phyloP scores from a whole-genome alignment of 257 asterid species.

The Catharanthus roseus region DNA sequence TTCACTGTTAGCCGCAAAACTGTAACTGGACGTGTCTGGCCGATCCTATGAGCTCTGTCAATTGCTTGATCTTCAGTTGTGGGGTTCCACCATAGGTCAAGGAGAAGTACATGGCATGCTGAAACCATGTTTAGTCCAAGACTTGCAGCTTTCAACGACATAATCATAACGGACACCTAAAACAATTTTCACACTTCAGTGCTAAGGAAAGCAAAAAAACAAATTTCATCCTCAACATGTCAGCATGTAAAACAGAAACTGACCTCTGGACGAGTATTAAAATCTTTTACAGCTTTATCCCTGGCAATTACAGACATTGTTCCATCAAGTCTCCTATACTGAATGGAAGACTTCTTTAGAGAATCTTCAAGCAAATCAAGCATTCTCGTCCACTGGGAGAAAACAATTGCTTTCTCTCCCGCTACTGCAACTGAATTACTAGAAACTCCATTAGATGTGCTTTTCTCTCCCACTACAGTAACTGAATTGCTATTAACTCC shows the following conservation, averaged over 20 bases:
- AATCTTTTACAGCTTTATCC: conserved; percentile 94
- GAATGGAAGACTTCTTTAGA: conserved; percentile 55
- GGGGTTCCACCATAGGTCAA: conserved; percentile 99
- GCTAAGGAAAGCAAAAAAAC: neutral
- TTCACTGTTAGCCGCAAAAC: conserved; percentile 86
- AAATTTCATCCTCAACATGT: conserved; percentile 11
- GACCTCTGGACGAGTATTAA: conserved; percentile 85
- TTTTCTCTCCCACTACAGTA: conserved; percentile 55
- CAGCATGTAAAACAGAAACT: conserved; percentile 19
- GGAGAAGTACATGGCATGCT: conserved; percentile 83
- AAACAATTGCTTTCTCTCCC: conserved; percentile 91
- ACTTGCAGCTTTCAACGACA: conserved; percentile 98
- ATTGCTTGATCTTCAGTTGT: conserved; percentile 99
- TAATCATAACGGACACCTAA: conserved; percentile 86
- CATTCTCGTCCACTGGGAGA: conserved; percentile 99
- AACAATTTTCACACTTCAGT: conserved; percentile 11
- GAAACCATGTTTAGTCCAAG: conserved; percentile 98
- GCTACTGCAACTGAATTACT: conserved; percentile 22
- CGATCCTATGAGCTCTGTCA: conserved; percentile 95
- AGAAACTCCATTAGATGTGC: conserved; percentile 20
- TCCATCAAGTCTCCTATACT: conserved; percentile 93
- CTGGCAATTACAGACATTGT: conserved; percentile 87
- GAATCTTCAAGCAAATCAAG: conserved; percentile 85
- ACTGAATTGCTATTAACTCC: conserved; percentile 21
- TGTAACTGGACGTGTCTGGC: conserved; percentile 90